phyloP scores from a whole-genome alignment of 2,329 filamentous ascomycete species.

The Mycogone perniciosa region DNA sequence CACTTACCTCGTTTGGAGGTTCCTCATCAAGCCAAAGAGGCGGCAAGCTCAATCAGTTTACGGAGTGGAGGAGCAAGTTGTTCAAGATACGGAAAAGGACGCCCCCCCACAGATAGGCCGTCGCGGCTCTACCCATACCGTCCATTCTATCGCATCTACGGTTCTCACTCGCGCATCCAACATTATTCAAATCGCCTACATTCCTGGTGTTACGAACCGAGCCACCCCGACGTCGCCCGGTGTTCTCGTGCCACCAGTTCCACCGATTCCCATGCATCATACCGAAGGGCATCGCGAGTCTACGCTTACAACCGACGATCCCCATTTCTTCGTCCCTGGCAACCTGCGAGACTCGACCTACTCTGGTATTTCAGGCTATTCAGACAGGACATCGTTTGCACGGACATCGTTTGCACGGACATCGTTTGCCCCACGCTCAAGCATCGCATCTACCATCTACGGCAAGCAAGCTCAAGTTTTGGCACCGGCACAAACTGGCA shows the following conservation, averaged over 20 bases:
- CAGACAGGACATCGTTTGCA: constrained; percentile 56
- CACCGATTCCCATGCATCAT: constrained; percentile 71
- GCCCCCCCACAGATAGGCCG: constrained; percentile 35
- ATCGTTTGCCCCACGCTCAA: constrained; percentile 57
- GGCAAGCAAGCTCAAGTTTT: constrained; percentile 81
- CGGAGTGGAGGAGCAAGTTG: constrained; percentile 47
- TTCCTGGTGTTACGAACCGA: constrained; percentile 91
- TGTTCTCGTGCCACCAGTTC: constrained; percentile 82
- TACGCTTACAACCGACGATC: constrained; percentile 54
- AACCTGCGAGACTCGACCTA: constrained; percentile 89
- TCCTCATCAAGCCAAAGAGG: constrained; percentile 75
- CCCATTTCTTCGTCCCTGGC: constrained; percentile 89
- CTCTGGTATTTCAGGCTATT: constrained; percentile 63
- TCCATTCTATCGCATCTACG: constrained; percentile 88
- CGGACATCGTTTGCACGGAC: constrained; percentile 52
- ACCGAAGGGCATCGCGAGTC: constrained; percentile 41
- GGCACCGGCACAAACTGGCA: constrained; percentile 77
- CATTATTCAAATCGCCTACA: constrained; percentile 98
- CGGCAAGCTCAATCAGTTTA: constrained; percentile 49
- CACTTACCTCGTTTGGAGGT: constrained; percentile 80
- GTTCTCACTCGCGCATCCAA: constrained; percentile 95
- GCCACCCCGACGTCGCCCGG: constrained; percentile 77
- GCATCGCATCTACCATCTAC: constrained; percentile 90
- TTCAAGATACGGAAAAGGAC: constrained; percentile 40
- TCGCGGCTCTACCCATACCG: constrained; percentile 76